Base-by-base conservation (phyloP, 306 rosid species). In the Quercus berberidifolia region DNA sequence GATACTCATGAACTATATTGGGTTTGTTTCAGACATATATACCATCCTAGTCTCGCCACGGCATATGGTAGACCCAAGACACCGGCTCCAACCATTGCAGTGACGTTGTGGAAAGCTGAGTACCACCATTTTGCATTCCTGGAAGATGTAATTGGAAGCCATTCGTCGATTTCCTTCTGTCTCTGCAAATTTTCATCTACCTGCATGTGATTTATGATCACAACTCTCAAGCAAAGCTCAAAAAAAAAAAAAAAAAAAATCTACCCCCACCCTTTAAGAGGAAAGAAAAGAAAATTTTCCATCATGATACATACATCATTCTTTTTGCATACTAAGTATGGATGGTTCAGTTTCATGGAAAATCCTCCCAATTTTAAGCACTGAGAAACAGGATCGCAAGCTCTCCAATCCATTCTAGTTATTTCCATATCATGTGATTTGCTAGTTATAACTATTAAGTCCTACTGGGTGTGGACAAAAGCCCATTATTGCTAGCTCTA, bases 111-210 rank as follows among this genome's bases (percentile, higher is more conserved):
- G 81, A 92, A 91, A 38, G 97, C 92, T 1, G 97, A 77, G 85
- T 93, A 87, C 96, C 97, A 93, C 96, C 97, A 93, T 75, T 91
- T 92, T 85, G 91, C 97, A 76, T 89, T 89, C 62, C 96, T 88
- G 31, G 96, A 86, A 0, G 96, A 86, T 23, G 96, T 91, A 31
- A 92, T 91, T 49, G 94, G 96, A 73, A 92, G 97, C 90, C 97
- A 92, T 4, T 79, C 94, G 56, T 89, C 85, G 43, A 92, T 83
- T 31, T 74, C 86, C 87, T 86, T 92, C 69, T 89, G 84, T 72
- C 57, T 80, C 68, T 41, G 75, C 30, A 19, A 0, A 7, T 69
- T 69, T 64, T 64, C 85, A 3, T 77, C 89, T 1, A 1, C 25
- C 90, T 41, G 46, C 46, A 2, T 80, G 74, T 63, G 55, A 25